These are phyloP conservation scores for Brachypodium distachyon DNA, from an alignment of 202 grass and related monocot species.

Conservation along the genomic window DNA sequence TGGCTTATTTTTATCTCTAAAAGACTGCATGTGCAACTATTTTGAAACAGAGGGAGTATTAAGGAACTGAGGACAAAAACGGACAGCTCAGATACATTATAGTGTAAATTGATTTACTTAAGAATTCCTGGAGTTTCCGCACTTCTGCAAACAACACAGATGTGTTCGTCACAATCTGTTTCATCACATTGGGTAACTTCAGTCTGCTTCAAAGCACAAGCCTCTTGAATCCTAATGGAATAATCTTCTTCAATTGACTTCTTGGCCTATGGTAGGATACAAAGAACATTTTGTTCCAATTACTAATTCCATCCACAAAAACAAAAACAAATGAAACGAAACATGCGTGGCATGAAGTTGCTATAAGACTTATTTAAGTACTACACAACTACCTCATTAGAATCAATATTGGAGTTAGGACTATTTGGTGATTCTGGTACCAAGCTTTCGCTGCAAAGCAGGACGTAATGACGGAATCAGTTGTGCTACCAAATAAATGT, in stretches of 20 bases:
- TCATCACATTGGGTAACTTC: conserved; percentile 10
- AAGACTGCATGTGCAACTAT: too few species aligned
- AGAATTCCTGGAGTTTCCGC: conserved; percentile 15
- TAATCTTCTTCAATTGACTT: conserved; percentile 1
- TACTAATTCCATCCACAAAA: not conserved
- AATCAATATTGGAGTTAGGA: conserved; percentile 2
- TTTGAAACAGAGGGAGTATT: too few species aligned
- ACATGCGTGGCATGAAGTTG: not conserved
- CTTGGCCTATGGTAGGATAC: conserved; percentile 7
- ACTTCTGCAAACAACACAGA: conserved; percentile 25
- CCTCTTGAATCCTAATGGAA: conserved; percentile 12
- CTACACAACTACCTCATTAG: conserved; percentile 4
- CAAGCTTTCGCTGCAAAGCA: conserved; percentile 30
- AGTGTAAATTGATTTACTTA: conserved; percentile 25
- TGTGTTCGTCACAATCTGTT: not conserved
- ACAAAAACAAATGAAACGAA: not conserved
- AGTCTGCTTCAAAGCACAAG: conserved; percentile 17
- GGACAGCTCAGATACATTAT: not conserved
- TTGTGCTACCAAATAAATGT: not conserved
- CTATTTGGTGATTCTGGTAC: conserved; percentile 15
- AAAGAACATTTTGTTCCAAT: conserved; percentile 7
- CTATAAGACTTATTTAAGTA: not conserved
- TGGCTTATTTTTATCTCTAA: too few species aligned
- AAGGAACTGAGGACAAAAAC: not conserved
- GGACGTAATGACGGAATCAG: conserved; percentile 1